These are phyloP conservation scores for Ustilago lituana DNA, from an alignment of 1,284 basidiomycete species.

Conservation along the genomic window DNA sequence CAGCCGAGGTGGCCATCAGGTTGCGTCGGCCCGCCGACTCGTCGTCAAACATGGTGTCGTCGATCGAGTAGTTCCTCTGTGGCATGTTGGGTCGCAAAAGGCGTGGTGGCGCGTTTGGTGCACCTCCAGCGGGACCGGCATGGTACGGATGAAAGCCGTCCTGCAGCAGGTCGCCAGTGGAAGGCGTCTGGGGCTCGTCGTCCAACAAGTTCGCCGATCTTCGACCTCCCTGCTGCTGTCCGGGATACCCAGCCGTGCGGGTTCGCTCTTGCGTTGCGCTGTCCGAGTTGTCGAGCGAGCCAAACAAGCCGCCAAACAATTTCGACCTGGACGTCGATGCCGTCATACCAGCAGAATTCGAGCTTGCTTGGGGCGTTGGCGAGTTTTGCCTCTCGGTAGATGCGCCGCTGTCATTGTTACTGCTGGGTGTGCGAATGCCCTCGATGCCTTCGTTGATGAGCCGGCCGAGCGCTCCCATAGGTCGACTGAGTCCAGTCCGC, in stretches of 20 bases:
- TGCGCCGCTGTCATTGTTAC: slow-evolving; percentile 40
- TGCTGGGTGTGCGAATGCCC: slow-evolving; percentile 51
- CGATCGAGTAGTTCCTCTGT: slow-evolving; percentile 44
- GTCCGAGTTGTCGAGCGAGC: slow-evolving; percentile 33
- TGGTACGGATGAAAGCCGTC: slow-evolving; percentile 40
- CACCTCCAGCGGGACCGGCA: slow-evolving; percentile 17
- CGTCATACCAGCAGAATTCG: slow-evolving; percentile 14
- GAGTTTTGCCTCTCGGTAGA: slow-evolving; percentile 44
- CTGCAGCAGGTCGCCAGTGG: slow-evolving; percentile 34
- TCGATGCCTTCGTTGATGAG: slow-evolving; percentile 64
- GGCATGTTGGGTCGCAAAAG: slow-evolving; percentile 38
- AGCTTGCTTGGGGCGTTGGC: slow-evolving; percentile 11
- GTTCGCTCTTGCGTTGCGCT: slow-evolving; percentile 9
- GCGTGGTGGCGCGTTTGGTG: slow-evolving; percentile 40
- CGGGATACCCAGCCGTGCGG: slow-evolving; percentile 13
- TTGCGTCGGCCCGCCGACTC: slow-evolving; percentile 40
- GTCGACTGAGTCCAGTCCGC: slow-evolving; percentile 54
- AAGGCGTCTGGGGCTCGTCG: slow-evolving; percentile 48
- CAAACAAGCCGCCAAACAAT: slow-evolving; percentile 45
- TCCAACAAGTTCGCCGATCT: slow-evolving; percentile 20
- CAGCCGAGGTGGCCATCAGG: slow-evolving; percentile 23
- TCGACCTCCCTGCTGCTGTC: slow-evolving; percentile 17
- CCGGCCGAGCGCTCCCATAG: slow-evolving; percentile 62
- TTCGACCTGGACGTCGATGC: slow-evolving; percentile 41
- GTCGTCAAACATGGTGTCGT: slow-evolving; percentile 47